A percentile compares a stretch with the other conserved stretches of the same genome.
Conservation (phyloP, 2,329 filamentous ascomycete genomes). For the Penicillium sp. region DNA sequence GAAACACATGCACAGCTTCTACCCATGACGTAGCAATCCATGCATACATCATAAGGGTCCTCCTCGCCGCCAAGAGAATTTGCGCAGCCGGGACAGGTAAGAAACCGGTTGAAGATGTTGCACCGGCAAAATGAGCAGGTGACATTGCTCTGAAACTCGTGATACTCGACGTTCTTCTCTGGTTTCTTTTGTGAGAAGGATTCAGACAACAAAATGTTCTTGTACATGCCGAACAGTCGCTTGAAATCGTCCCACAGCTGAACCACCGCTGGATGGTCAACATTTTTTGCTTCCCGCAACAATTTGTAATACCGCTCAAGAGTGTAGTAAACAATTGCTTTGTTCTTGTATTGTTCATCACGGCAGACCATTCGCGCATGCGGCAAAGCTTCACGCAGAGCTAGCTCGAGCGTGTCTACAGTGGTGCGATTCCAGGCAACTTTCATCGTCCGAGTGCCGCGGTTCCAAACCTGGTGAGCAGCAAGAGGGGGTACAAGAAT, state of each 20-base stretch:
- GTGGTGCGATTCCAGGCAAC: constrained; percentile 97
- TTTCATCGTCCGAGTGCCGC: constrained; percentile 93
- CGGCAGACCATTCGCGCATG: constrained; percentile 88
- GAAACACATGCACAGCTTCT: constrained; percentile 88
- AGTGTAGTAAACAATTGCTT: constrained; percentile 88
- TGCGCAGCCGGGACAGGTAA: constrained; percentile 85
- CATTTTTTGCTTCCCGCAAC: constrained; percentile 54
- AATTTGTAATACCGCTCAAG: constrained; percentile 70
- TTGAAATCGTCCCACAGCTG: constrained; percentile 82
- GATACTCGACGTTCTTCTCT: constrained; percentile 68
- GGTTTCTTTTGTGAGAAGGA: constrained; percentile 66
- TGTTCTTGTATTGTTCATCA: constrained; percentile 98
- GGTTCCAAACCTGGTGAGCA: constrained; percentile 97
- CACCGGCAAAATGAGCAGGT: constrained; percentile 94
- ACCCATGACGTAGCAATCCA: constrained; percentile 99
- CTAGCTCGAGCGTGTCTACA: constrained; percentile 82
- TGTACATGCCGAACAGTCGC: constrained; percentile 73
- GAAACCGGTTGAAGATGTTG: constrained; percentile 95
- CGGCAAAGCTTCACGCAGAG: constrained; percentile 80
- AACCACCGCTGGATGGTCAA: constrained; percentile 54
- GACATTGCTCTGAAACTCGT: constrained; percentile 84
- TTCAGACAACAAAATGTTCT: constrained; percentile 77
- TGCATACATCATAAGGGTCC: constrained; percentile 91
- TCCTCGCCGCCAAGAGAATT: constrained; percentile 64
- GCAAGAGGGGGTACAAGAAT: constrained; percentile 90